Percentiles rank a stretch among this genome's conserved stretches.
phyloP scores from a whole-genome alignment of 1,139 yeast genomes.

The Debaryomyces sp. region DNA sequence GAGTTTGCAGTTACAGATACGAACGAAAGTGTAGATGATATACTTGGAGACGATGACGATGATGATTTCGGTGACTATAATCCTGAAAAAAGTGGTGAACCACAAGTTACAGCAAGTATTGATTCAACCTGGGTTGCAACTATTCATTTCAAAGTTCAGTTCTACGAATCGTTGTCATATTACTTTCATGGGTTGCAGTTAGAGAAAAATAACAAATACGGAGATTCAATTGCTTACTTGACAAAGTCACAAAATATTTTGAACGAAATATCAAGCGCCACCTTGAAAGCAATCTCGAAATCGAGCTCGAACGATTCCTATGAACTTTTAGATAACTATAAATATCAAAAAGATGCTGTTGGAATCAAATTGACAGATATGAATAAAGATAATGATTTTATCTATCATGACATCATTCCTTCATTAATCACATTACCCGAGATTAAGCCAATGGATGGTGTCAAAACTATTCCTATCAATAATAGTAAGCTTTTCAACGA shows the following conservation, averaged over 20 bases:
- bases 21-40: conserved; percentile 16
- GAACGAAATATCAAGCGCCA: conserved; percentile 27
- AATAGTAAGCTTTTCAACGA: conserved; percentile 36
- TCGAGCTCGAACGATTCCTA: conserved; percentile 31
- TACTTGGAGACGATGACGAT: conserved; percentile 14
- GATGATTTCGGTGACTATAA: conserved; percentile 15
- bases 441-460: conserved; percentile 75
- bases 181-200: conserved; percentile 56
- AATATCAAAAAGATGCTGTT: conserved; percentile 48
- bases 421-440: conserved; percentile 57
- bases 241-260: conserved; percentile 50
- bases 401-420: conserved; percentile 80
- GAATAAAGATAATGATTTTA: conserved; percentile 84
- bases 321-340: conserved; percentile 45
- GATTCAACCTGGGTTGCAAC: conserved; percentile 48
- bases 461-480: conserved; percentile 61
- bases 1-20: conserved; percentile 15
- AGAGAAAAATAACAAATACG: conserved; percentile 59
- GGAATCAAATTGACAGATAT: conserved; percentile 49
- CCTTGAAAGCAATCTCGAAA: conserved; percentile 31
- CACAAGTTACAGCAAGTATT: conserved; percentile 49
- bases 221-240: conserved; percentile 75
- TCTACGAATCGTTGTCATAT: conserved; percentile 45
- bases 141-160: conserved; percentile 51
- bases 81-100: conserved; percentile 25